These are phyloP conservation scores for Oryza meyeriana DNA, from an alignment of 176 grass and related monocot genomes.

Conservation along the genomic window DNA sequence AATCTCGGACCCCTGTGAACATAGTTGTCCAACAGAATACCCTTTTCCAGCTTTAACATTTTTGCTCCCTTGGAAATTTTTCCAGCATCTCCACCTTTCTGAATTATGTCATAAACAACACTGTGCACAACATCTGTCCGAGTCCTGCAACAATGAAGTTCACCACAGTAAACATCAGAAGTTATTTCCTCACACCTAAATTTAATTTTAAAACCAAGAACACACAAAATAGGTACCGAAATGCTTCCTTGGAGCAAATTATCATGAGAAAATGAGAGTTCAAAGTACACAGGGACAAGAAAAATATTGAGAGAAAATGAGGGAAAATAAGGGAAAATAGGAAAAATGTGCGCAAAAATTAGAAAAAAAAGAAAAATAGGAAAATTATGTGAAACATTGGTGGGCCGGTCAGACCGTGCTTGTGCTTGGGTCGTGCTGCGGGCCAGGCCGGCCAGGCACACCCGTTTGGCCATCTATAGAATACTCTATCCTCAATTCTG, in stretches of 20 bases:
- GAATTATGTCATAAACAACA: constrained; percentile 65
- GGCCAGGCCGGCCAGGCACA: too few species aligned
- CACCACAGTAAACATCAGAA: not conserved
- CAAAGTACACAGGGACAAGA: constrained; percentile 43
- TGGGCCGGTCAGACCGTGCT: too few species aligned
- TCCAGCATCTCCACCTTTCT: constrained; percentile 48
- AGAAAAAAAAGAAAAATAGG: too few species aligned
- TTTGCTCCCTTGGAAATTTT: constrained; percentile 51
- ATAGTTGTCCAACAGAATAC: constrained; percentile 61
- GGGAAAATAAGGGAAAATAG: too few species aligned
- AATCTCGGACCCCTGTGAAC: constrained; percentile 45
- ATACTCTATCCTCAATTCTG: too few species aligned
- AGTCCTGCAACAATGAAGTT: constrained; percentile 33
- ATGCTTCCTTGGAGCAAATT: constrained; percentile 36
- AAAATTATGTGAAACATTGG: too few species aligned
- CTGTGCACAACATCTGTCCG: constrained; percentile 38
- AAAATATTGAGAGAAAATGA: too few species aligned
- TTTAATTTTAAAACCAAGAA: not conserved
- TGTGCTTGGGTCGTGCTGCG: too few species aligned
- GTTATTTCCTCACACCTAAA: not conserved
- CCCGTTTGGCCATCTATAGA: too few species aligned
- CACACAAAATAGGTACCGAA: not conserved
- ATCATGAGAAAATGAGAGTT: constrained; percentile 35
- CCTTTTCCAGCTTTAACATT: constrained; percentile 59
- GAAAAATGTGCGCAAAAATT: too few species aligned